These are phyloP conservation scores for Neurospora africana DNA, from an alignment of 495 filamentous ascomycete species.

Conservation along the genomic window DNA sequence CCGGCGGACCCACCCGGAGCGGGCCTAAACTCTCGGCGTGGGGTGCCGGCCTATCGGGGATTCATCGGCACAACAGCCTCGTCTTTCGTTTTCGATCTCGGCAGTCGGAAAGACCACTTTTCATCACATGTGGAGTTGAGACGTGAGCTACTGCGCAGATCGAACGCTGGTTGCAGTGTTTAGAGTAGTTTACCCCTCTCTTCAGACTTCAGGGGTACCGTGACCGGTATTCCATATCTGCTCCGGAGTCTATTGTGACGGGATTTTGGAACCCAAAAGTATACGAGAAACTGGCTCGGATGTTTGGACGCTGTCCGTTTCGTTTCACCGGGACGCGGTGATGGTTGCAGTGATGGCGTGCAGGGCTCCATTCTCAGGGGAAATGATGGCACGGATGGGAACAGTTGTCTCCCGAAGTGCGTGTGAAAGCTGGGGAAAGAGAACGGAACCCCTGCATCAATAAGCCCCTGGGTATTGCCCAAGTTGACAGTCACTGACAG, in stretches of 20 bases:
- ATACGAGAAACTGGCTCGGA: background rate
- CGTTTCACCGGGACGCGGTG: conserved; percentile 4
- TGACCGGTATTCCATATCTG: background rate
- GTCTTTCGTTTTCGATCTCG: background rate
- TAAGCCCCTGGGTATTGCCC: background rate
- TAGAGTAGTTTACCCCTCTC: background rate
- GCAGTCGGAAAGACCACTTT: background rate
- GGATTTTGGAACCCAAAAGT: background rate
- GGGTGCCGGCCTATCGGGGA: background rate
- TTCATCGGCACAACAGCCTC: background rate
- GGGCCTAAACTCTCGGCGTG: background rate
- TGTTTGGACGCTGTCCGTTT: background rate
- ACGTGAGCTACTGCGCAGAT: background rate
- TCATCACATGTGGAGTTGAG: background rate
- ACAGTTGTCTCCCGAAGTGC: background rate
- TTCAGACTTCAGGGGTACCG: background rate
- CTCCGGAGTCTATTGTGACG: background rate
- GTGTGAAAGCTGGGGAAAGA: background rate
- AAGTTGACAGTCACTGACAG: background rate
- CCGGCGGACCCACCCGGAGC: background rate
- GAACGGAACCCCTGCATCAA: background rate
- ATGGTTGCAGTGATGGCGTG: background rate
- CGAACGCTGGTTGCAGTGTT: background rate
- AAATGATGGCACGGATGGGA: background rate
- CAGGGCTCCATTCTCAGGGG: background rate